Evolutionary conservation across 345 rosid species (phyloP).

Genomic region (Linum trigynum): DNA sequence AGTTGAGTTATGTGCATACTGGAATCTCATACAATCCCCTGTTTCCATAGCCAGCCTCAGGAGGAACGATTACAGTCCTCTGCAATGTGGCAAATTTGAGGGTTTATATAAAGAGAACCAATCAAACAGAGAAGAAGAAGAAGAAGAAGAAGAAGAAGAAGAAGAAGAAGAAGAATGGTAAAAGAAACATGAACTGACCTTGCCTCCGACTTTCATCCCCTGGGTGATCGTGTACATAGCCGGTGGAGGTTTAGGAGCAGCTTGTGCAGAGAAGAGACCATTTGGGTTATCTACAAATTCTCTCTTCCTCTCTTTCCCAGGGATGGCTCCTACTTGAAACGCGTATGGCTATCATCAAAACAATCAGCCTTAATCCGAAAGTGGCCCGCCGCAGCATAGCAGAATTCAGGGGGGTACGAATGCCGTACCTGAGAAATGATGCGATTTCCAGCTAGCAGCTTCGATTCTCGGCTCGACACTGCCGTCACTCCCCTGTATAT

Average conservation of each 20-base stretch:
- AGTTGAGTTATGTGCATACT: slow-evolving; percentile 22
- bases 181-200: slow-evolving; percentile 35
- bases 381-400: background rate
- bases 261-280: slow-evolving; percentile 90
- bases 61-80: slow-evolving; percentile 85
- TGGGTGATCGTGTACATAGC: slow-evolving; percentile 67
- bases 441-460: slow-evolving; percentile 89
- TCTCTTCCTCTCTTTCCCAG: slow-evolving; percentile 83
- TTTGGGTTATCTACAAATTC: slow-evolving; percentile 86
- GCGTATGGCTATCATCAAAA: slow-evolving; percentile 52
- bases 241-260: slow-evolving; percentile 95
- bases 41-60: slow-evolving; percentile 71
- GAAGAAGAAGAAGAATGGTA: background rate
- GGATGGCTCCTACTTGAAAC: slow-evolving; percentile 75
- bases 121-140: background rate
- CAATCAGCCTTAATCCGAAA: background rate
- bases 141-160: background rate
- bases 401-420: background rate
- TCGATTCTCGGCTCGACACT: slow-evolving; percentile 78
- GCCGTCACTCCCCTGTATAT: slow-evolving; percentile 64
- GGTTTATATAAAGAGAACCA: background rate
- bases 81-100: slow-evolving; percentile 18
- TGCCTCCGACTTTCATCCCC: slow-evolving; percentile 91
- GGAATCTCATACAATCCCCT: slow-evolving; percentile 93
- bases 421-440: slow-evolving; percentile 61